These are phyloP conservation scores for Psilocybe subaeruginosa DNA, from an alignment of 768 basidiomycete species.

Conservation along the genomic window DNA sequence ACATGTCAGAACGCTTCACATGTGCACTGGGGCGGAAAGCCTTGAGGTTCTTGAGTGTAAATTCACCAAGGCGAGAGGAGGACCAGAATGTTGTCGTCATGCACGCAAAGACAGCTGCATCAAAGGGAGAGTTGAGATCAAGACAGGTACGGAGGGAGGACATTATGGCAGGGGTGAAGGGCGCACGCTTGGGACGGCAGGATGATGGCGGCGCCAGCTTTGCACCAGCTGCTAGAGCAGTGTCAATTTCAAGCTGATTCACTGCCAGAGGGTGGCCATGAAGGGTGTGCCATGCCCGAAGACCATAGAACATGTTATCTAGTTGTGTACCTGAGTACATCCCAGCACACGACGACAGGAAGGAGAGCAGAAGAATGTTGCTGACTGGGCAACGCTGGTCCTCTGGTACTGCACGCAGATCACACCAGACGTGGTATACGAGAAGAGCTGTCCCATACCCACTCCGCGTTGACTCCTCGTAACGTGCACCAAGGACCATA, in stretches of 20 bases:
- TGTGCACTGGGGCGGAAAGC: conserved; percentile 19
- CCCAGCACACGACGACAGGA: conserved; percentile 25
- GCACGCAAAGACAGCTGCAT: conserved; percentile 31
- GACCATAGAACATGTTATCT: conserved; percentile 29
- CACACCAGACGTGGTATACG: conserved; percentile 9
- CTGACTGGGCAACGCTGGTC: conserved; percentile 22
- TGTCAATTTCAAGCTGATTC: conserved; percentile 3
- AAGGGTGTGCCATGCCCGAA: conserved; percentile 41
- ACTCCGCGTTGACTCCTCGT: conserved; percentile 10
- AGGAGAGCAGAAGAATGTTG: conserved; percentile 22
- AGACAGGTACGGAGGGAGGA: conserved; percentile 11
- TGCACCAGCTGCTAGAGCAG: conserved; percentile 8
- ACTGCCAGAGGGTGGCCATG: conserved; percentile 25
- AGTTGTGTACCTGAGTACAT: conserved; percentile 29
- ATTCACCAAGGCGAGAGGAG: conserved; percentile 22
- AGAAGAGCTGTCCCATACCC: conserved; percentile 6
- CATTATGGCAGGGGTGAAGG: conserved; percentile 17
- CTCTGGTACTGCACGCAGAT: conserved; percentile 25
- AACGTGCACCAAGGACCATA: conserved; percentile 18
- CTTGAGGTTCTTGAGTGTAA: conserved; percentile 21
- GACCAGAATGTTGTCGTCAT: conserved; percentile 28
- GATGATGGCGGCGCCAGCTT: conserved; percentile 16
- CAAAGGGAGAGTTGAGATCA: conserved; percentile 16
- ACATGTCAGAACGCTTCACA: conserved; percentile 4
- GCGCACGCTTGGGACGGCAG: conserved; percentile 12